phyloP scores from a whole-genome alignment of 1,284 basidiomycete genomes.

The Vanrija pseudolonga region DNA sequence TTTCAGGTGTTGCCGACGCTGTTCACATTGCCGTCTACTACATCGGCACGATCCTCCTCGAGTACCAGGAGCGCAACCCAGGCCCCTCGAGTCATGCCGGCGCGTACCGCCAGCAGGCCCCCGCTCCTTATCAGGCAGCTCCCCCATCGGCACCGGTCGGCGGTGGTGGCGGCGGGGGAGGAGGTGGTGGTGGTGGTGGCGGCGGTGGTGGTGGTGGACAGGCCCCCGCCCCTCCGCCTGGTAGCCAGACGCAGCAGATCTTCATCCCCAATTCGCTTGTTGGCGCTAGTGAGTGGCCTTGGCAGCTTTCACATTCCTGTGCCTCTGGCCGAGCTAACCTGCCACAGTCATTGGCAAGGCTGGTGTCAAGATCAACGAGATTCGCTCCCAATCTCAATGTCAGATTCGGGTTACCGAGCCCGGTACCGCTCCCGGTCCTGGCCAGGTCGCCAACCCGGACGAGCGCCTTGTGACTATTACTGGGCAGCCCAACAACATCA shows the following conservation, averaged over 20 bases:
- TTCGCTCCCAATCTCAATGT: constrained; percentile 84
- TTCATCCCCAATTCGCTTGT: constrained; percentile 98
- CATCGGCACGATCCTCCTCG: constrained; percentile 93
- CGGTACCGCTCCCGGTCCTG: constrained; percentile 57
- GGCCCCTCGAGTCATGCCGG: constrained; percentile 28
- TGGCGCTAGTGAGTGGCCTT: constrained; percentile 63
- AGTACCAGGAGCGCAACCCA: constrained; percentile 74
- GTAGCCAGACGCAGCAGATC: constrained; percentile 87
- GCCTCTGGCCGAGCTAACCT: background rate
- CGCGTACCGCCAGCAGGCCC: constrained; percentile 42
- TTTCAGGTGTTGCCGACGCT: constrained; percentile 98
- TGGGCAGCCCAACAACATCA: constrained; percentile 88
- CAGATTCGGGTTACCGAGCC: constrained; percentile 99
- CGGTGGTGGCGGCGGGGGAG: constrained; percentile 10
- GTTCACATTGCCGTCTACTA: constrained; percentile 99
- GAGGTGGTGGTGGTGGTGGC: constrained; percentile 11
- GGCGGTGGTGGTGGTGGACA: constrained; percentile 18
- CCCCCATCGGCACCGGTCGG: constrained; percentile 4
- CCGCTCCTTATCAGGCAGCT: constrained; percentile 12
- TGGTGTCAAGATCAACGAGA: constrained; percentile 98
- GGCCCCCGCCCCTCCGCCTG: constrained; percentile 33
- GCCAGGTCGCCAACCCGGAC: constrained; percentile 57
- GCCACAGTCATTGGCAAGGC: constrained; percentile 85
- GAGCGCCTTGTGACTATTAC: constrained; percentile 92
- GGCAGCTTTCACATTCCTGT: background rate